Evolutionary conservation across 108 stramenopile species (phyloP).

Genomic region (Nitzschia sp.): DNA sequence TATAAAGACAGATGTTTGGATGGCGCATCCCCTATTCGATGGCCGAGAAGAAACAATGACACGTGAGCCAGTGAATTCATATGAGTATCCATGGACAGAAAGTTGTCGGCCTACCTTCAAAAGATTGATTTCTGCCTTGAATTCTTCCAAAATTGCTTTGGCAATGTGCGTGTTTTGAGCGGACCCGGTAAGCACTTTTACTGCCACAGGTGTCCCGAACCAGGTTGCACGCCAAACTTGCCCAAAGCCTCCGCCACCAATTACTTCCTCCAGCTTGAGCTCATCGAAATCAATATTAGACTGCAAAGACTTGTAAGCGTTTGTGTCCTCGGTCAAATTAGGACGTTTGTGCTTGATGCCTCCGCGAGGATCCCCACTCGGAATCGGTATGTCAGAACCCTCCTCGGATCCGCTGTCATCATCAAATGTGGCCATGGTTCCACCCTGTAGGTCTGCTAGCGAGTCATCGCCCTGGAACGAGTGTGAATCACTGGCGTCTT

Average conservation of each 20-base stretch:
- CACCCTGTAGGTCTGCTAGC: background rate
- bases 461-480: conserved; percentile 1
- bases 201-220: conserved; percentile 89
- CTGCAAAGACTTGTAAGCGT: conserved; percentile 66
- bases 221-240: conserved; percentile 87
- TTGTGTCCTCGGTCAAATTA: conserved; percentile 64
- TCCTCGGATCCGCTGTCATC: conserved; percentile 11
- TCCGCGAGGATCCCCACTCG: conserved; percentile 68
- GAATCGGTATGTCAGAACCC: conserved; percentile 40
- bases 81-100: background rate
- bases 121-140: conserved; percentile 87
- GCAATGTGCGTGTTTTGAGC: conserved; percentile 73
- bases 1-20: conserved; percentile 93
- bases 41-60: conserved; percentile 8
- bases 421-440: background rate
- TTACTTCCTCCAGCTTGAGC: conserved; percentile 67
- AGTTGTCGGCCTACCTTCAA: conserved; percentile 33
- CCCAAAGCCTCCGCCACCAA: conserved; percentile 93
- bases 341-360: conserved; percentile 75
- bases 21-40: conserved; percentile 88
- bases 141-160: conserved; percentile 82
- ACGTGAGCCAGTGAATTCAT: background rate
- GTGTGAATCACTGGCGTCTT: background rate
- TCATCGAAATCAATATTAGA: conserved; percentile 73
- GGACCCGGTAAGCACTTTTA: conserved; percentile 81